phyloP scores from a whole-genome alignment of 2,329 filamentous ascomycete genomes.

The Fusarium napiforme region DNA sequence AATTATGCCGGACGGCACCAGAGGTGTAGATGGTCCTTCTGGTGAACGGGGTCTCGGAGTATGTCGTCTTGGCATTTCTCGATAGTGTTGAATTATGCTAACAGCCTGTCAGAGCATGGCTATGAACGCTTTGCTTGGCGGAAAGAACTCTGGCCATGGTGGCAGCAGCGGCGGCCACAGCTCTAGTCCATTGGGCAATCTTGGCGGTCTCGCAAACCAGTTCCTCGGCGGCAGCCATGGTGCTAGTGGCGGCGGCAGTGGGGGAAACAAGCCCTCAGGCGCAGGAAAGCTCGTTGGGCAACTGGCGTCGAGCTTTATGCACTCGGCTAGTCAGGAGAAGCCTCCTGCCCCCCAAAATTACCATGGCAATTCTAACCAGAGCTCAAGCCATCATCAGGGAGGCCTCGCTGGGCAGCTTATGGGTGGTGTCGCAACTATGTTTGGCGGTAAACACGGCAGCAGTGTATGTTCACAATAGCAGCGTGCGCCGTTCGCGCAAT shows the following conservation, averaged over 20 bases:
- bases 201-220: constrained; percentile 60
- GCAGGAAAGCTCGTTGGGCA: constrained; percentile 68
- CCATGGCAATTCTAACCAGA: constrained; percentile 58
- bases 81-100: constrained; percentile 16
- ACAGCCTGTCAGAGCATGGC: constrained; percentile 61
- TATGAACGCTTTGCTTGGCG: constrained; percentile 67
- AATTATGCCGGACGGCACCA: constrained; percentile 62
- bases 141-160: constrained; percentile 51
- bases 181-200: constrained; percentile 51
- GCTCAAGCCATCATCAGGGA: constrained; percentile 53
- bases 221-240: constrained; percentile 54
- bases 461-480: constrained; percentile 44
- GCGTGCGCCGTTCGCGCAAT: background rate
- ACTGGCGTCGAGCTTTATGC: constrained; percentile 66
- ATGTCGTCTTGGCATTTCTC: constrained; percentile 51
- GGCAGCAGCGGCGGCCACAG: constrained; percentile 45
- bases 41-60: constrained; percentile 74
- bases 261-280: constrained; percentile 52
- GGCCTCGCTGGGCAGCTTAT: constrained; percentile 65
- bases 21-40: constrained; percentile 62
- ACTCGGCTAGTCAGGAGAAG: constrained; percentile 57
- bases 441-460: constrained; percentile 58
- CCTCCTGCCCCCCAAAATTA: constrained; percentile 59
- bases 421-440: constrained; percentile 66
- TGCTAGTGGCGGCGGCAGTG: constrained; percentile 41